Conservation (phyloP, 192 early-diverging fungal genomes). For the Coemansia biformis region DNA sequence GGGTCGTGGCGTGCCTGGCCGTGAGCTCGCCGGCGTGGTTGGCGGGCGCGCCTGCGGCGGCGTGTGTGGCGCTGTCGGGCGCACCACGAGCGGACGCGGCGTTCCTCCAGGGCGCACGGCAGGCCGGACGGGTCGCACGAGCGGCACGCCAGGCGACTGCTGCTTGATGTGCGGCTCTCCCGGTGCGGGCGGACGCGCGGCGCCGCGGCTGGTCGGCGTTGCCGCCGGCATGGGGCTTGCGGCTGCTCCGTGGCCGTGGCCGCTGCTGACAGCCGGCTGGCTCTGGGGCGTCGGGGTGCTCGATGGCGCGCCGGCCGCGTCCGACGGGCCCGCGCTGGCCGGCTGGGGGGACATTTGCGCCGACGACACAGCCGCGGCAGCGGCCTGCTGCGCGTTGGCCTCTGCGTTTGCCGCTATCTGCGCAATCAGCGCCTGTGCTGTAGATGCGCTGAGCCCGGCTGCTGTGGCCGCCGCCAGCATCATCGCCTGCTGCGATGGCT, state of each 20-base stretch:
- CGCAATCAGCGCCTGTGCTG: conserved; percentile 35
- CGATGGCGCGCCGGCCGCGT: too few relatives aligned
- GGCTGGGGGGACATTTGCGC: too few relatives aligned
- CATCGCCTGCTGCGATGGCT: conserved; percentile 36
- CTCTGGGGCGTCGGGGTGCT: neutral
- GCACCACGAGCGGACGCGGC: neutral
- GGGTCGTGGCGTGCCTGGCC: conserved; percentile 4
- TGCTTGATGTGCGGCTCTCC: neutral
- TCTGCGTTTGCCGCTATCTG: conserved; percentile 34
- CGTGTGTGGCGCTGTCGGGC: conserved; percentile 1
- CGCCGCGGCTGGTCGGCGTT: neutral
- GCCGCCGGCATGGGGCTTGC: neutral
- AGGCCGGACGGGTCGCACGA: conserved; percentile 8
- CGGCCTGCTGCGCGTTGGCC: conserved; percentile 12
- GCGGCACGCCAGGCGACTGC: neutral
- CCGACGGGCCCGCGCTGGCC: too few relatives aligned
- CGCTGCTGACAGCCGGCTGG: neutral
- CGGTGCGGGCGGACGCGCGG: neutral
- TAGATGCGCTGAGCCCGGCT: conserved; percentile 26
- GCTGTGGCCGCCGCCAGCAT: conserved; percentile 37
- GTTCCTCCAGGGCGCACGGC: conserved; percentile 6
- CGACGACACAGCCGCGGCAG: neutral
- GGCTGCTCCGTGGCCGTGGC: too few relatives aligned
- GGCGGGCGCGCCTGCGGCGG: neutral
- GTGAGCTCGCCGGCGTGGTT: neutral